Percentiles rank a stretch among this genome's conserved stretches.
Conservation (phyloP, 176 grass and related monocot species). For the Eleusine indica region DNA sequence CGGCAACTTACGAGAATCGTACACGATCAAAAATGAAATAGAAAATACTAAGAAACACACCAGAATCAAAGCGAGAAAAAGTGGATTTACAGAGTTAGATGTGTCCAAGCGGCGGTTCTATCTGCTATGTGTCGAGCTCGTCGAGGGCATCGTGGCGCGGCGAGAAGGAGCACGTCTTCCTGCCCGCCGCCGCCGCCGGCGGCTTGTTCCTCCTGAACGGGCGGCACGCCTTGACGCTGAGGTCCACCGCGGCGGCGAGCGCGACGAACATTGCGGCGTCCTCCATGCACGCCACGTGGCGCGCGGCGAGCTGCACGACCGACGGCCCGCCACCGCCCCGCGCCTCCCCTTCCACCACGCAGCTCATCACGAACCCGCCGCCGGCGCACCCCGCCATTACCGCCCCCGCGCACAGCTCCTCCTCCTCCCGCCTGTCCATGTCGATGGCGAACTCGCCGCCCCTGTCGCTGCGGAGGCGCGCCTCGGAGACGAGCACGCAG, state of each 20-base stretch:
- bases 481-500: conserved; percentile 74
- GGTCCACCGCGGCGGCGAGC: conserved; percentile 83
- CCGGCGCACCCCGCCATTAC: conserved; percentile 15
- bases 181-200: neutral
- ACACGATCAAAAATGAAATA: no score
- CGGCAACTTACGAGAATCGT: no score
- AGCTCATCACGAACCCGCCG: conserved; percentile 88
- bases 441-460: conserved; percentile 92
- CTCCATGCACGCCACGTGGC: conserved; percentile 75
- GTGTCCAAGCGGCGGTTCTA: conserved; percentile 2
- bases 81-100: conserved; percentile 49
- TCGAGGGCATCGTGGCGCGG: conserved; percentile 42
- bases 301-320: conserved; percentile 69
- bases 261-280: conserved; percentile 89
- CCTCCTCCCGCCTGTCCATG: conserved; percentile 44
- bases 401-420: conserved; percentile 14
- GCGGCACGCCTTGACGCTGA: conserved; percentile 89
- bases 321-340: conserved; percentile 45
- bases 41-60: no score
- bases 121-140: conserved; percentile 46
- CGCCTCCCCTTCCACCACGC: conserved; percentile 63
- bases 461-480: conserved; percentile 54
- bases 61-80: neutral
- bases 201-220: conserved; percentile 60
- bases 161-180: conserved; percentile 36